Percentiles rank a stretch among this genome's conserved stretches.
Conservation (phyloP, 2,329 filamentous ascomycete genomes). For the Leptosphaerulina australis region DNA sequence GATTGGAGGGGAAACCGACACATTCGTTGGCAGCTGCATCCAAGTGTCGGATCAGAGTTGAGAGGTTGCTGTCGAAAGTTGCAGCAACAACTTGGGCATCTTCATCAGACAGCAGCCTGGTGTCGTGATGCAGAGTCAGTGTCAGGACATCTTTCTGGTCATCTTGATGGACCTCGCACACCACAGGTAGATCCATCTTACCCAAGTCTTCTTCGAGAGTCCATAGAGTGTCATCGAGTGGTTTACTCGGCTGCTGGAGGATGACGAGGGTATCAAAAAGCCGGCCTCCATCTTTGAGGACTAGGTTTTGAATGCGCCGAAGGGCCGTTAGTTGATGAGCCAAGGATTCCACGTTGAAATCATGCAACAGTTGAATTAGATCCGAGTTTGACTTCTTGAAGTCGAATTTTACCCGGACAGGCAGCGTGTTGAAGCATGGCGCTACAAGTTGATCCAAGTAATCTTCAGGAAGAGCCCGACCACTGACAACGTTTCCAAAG, state of each 20-base stretch:
- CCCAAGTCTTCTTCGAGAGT: constrained; percentile 58
- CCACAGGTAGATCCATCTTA: constrained; percentile 76
- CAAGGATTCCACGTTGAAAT: constrained; percentile 65
- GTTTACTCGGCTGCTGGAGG: constrained; percentile 66
- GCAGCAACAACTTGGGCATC: constrained; percentile 38
- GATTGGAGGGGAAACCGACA: constrained; percentile 24
- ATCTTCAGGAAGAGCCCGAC: constrained; percentile 70
- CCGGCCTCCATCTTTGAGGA: constrained; percentile 54
- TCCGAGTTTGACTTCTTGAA: constrained; percentile 58
- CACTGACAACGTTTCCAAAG: constrained; percentile 86
- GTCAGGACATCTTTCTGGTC: constrained; percentile 58
- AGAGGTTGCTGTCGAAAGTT: constrained; percentile 37
- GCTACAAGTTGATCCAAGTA: constrained; percentile 76
- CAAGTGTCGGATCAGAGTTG: constrained; percentile 32
- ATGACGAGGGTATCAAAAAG: constrained; percentile 84
- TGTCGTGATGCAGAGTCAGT: constrained; percentile 65
- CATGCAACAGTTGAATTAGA: constrained; percentile 66
- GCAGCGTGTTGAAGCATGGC: constrained; percentile 90
- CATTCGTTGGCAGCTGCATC: constrained; percentile 31
- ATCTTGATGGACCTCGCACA: constrained; percentile 74
- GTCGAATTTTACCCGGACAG: constrained; percentile 66
- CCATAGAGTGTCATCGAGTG: constrained; percentile 59
- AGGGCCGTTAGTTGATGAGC: constrained; percentile 77
- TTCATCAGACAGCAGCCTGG: constrained; percentile 31
- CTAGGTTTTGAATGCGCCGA: constrained; percentile 68